Conservation (phyloP, 176 grass and related monocot genomes). For the Aegilops longissima region DNA sequence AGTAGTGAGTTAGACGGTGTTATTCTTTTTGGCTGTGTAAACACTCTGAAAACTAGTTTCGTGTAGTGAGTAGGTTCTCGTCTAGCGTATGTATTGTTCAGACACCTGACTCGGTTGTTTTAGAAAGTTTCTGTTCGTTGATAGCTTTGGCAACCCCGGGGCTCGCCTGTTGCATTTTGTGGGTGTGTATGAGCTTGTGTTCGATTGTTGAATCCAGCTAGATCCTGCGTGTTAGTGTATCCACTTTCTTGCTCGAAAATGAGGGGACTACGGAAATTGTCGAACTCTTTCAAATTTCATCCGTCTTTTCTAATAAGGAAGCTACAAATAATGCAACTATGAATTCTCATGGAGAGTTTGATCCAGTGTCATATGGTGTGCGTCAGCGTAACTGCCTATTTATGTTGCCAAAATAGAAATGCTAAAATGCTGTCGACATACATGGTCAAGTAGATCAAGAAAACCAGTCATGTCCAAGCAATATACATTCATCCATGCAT, state of each 20-base stretch:
- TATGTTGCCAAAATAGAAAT: too few species aligned
- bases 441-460: neutral
- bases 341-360: too few species aligned
- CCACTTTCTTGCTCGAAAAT: too few species aligned
- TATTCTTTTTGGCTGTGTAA: neutral
- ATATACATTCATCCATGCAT: neutral
- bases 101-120: neutral
- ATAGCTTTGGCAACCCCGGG: neutral
- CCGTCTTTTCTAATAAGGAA: too few species aligned
- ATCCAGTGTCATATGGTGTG: too few species aligned
- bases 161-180: neutral
- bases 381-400: too few species aligned
- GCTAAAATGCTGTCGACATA: neutral
- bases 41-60: neutral
- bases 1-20: neutral
- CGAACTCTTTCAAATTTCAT: too few species aligned
- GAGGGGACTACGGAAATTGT: too few species aligned
- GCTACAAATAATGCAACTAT: too few species aligned
- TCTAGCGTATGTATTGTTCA: conserved; percentile 27
- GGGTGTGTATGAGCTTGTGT: too few species aligned
- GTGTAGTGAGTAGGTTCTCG: conserved; percentile 15
- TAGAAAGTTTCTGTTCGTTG: neutral
- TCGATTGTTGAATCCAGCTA: too few species aligned
- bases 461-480: neutral
- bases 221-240: too few species aligned